Evolutionary conservation across 257 asterid species (phyloP).

Genomic region (Solanum megistacrolobum): DNA sequence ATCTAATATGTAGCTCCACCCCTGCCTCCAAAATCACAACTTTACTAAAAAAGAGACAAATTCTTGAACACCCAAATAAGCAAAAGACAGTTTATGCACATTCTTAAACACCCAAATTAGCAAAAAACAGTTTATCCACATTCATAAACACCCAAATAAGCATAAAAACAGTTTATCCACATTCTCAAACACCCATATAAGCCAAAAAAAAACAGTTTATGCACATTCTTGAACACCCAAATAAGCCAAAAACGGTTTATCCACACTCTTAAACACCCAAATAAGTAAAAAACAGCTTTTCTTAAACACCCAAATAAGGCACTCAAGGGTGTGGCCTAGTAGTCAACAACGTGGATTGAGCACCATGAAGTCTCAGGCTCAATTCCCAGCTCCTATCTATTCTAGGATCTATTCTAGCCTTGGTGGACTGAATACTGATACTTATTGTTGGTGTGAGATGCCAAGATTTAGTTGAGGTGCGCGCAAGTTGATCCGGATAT

Average conservation of each 20-base stretch:
- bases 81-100: background rate
- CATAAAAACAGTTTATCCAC: background rate
- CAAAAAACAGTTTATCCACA: background rate
- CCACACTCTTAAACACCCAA: background rate
- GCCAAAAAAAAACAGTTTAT: background rate
- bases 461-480: fast-evolving
- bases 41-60: background rate
- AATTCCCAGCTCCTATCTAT: background rate
- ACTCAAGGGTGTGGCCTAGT: background rate
- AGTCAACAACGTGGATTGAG: background rate
- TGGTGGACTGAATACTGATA: background rate
- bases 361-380: fast-evolving
- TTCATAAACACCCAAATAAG: background rate
- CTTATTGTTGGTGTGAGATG: background rate
- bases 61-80: background rate
- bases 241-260: background rate
- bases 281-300: background rate
- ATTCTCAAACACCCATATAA: background rate
- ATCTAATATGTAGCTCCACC: background rate
- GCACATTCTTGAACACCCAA: background rate
- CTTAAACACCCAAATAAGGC: background rate
- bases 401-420: background rate
- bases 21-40: background rate
- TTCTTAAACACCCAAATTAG: background rate
- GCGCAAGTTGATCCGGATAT: no score